Percentiles rank a stretch among this genome's conserved stretches.
phyloP scores from a whole-genome alignment of 2,329 filamentous ascomycete genomes.

The Trichoderma polysporum region DNA sequence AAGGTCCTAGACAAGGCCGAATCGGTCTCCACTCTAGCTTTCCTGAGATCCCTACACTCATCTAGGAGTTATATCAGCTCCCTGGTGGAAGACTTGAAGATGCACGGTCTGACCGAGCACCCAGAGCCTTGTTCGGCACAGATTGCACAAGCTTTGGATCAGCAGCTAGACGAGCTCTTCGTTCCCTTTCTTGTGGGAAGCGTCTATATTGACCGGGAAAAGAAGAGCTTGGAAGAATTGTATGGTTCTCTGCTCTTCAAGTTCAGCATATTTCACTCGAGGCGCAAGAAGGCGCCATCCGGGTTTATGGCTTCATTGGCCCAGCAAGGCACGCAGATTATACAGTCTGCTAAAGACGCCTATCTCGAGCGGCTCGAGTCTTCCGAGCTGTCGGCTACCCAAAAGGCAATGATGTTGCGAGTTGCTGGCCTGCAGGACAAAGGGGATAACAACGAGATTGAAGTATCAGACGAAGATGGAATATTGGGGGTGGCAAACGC shows the following conservation, averaged over 20 bases:
- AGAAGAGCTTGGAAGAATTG: slow-evolving; percentile 70
- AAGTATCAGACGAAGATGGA: slow-evolving; percentile 88
- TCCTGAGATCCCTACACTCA: slow-evolving; percentile 85
- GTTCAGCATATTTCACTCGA: slow-evolving; percentile 91
- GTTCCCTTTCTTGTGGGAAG: slow-evolving; percentile 68
- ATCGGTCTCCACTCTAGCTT: slow-evolving; percentile 86
- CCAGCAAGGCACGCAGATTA: slow-evolving; percentile 83
- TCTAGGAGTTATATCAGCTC: slow-evolving; percentile 85
- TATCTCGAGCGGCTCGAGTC: slow-evolving; percentile 88
- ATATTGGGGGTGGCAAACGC: slow-evolving; percentile 77
- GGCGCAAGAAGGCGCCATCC: slow-evolving; percentile 81
- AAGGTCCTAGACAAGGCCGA: slow-evolving; percentile 95
- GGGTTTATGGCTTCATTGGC: slow-evolving; percentile 92
- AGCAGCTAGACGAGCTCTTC: slow-evolving; percentile 75
- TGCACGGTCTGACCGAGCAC: slow-evolving; percentile 91
- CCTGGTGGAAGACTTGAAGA: slow-evolving; percentile 88
- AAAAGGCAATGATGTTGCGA: slow-evolving; percentile 85
- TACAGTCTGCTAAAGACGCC: slow-evolving; percentile 84
- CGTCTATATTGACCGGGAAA: slow-evolving; percentile 69
- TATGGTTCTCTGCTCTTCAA: slow-evolving; percentile 94
- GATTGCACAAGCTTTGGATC: slow-evolving; percentile 72
- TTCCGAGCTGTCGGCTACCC: slow-evolving; percentile 81
- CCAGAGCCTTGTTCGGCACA: slow-evolving; percentile 87
- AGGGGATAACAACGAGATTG: slow-evolving; percentile 79
- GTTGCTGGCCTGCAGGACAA: slow-evolving; percentile 81